These are phyloP conservation scores for Rhodotorula paludigena DNA, from an alignment of 768 basidiomycete species.

Conservation along the genomic window DNA sequence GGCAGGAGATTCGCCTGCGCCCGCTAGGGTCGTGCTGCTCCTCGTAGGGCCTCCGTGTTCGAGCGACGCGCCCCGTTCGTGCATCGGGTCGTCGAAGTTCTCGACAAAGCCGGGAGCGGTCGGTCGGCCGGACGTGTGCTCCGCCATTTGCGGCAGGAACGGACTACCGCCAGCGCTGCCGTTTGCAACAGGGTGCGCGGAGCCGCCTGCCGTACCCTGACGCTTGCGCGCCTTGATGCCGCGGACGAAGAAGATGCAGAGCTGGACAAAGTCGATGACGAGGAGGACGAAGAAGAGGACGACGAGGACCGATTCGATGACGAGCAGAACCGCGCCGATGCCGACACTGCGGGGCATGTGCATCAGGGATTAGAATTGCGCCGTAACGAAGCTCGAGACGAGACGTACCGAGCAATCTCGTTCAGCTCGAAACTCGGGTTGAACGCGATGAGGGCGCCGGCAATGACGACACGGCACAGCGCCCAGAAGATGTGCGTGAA, in stretches of 20 bases:
- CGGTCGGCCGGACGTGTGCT: background rate
- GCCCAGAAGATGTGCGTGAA: slow-evolving; percentile 29
- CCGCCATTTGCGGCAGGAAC: background rate
- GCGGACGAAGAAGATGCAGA: slow-evolving; percentile 29
- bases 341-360: slow-evolving; percentile 26
- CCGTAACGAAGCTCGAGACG: background rate
- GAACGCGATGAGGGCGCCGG: slow-evolving; percentile 31
- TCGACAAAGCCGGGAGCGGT: background rate
- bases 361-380: no score
- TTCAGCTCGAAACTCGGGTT: slow-evolving; percentile 29
- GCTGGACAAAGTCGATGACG: slow-evolving; percentile 32
- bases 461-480: slow-evolving; percentile 22
- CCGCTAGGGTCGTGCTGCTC: background rate
- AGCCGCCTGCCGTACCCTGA: background rate
- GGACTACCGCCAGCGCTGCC: no score
- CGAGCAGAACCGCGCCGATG: slow-evolving; percentile 33
- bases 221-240: slow-evolving; percentile 23
- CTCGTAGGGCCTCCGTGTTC: background rate
- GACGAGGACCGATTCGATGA: slow-evolving; percentile 30
- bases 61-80: background rate
- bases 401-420: slow-evolving; percentile 34
- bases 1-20: background rate
- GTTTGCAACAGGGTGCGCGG: background rate
- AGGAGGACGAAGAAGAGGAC: slow-evolving; percentile 35
- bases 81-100: background rate